Conservation (phyloP, 2,329 filamentous ascomycete species). For the Trichoderma harzianum region DNA sequence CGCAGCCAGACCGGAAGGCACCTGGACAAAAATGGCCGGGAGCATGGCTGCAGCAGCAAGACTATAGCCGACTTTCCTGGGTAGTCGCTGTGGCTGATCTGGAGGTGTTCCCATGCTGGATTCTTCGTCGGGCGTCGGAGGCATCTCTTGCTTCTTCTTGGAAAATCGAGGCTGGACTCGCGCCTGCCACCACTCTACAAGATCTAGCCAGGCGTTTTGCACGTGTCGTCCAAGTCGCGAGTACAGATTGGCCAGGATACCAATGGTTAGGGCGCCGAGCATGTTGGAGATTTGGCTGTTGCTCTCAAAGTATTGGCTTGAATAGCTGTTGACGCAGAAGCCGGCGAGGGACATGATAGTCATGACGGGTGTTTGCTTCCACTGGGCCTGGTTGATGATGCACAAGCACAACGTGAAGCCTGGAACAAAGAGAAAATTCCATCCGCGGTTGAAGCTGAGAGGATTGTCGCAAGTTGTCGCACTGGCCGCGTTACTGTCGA, state of each 20-base stretch:
- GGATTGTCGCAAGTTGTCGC: slow-evolving; percentile 41
- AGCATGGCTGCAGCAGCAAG: slow-evolving; percentile 82
- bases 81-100: slow-evolving; percentile 28
- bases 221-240: slow-evolving; percentile 60
- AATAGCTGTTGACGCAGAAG: slow-evolving; percentile 73
- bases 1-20: slow-evolving; percentile 60
- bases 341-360: slow-evolving; percentile 68
- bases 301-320: slow-evolving; percentile 59
- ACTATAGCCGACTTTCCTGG: slow-evolving; percentile 62
- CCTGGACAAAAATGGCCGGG: slow-evolving; percentile 77
- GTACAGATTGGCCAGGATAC: slow-evolving; percentile 76
- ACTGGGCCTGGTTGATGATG: slow-evolving; percentile 78
- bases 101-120: slow-evolving; percentile 27
- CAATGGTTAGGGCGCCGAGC: slow-evolving; percentile 71
- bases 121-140: slow-evolving; percentile 34
- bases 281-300: slow-evolving; percentile 76
- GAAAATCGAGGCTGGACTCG: slow-evolving; percentile 38
- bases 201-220: slow-evolving; percentile 53
- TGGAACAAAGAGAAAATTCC: slow-evolving; percentile 70
- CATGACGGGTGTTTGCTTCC: slow-evolving; percentile 75
- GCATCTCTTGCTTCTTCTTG: slow-evolving; percentile 28
- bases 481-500: slow-evolving; percentile 53
- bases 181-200: slow-evolving; percentile 48
- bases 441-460: slow-evolving; percentile 44
- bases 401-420: slow-evolving; percentile 71